These are phyloP conservation scores for Penicillium vulpinum DNA, from an alignment of 2,329 filamentous ascomycete species.

Conservation along the genomic window DNA sequence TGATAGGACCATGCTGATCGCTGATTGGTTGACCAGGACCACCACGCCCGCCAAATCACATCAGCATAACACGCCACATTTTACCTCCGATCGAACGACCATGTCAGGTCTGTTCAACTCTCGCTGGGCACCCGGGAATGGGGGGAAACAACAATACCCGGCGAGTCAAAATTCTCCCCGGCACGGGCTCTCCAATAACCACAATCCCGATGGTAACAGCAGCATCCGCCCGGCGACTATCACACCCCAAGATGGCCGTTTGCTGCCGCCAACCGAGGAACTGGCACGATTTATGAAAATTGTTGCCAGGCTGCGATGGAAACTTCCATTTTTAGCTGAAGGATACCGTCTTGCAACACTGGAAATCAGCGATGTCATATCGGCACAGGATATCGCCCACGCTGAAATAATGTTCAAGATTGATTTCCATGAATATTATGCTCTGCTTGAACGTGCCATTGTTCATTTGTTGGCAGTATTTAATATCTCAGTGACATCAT, in stretches of 20 bases:
- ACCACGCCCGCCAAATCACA: background rate
- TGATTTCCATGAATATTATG: slow-evolving; percentile 76
- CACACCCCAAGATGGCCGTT: slow-evolving; percentile 2
- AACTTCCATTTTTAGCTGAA: slow-evolving; percentile 59
- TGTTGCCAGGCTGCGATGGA: slow-evolving; percentile 63
- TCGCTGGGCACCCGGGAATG: slow-evolving; percentile 25
- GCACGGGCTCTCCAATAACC: slow-evolving; percentile 2
- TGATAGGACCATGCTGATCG: background rate
- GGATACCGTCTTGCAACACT: slow-evolving; percentile 56
- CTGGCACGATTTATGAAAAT: slow-evolving; percentile 62
- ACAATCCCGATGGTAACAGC: slow-evolving; percentile 3
- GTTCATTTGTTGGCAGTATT: slow-evolving; percentile 67
- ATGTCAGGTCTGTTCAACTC: slow-evolving; percentile 22
- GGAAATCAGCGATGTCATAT: slow-evolving; percentile 24
- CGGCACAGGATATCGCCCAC: slow-evolving; percentile 25
- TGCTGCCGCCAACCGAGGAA: slow-evolving; percentile 41
- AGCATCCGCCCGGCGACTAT: background rate
- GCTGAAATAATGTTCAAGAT: slow-evolving; percentile 73
- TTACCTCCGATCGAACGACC: slow-evolving; percentile 1
- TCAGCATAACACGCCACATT: background rate
- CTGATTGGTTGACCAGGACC: background rate
- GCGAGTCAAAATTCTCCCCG: background rate
- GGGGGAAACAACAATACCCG: background rate
- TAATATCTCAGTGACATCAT: slow-evolving; percentile 54
- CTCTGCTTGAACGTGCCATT: slow-evolving; percentile 68